phyloP scores from a whole-genome alignment of 306 rosid species.

The Prosopis cineraria region DNA sequence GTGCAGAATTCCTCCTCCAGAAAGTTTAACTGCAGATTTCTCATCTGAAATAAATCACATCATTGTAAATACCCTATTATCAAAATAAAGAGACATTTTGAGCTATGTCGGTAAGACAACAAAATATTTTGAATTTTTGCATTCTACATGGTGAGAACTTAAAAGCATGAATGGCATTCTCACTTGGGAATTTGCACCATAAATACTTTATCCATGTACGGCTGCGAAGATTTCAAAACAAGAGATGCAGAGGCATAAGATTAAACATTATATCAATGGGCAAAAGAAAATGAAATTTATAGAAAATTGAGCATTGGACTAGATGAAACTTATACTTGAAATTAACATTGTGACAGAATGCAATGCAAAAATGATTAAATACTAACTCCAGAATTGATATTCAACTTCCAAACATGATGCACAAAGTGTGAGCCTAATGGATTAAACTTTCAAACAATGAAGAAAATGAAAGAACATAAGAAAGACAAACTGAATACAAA shows the following conservation, averaged over 20 bases:
- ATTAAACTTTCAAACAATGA: too few relatives aligned
- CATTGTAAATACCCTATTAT: neutral
- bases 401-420: too few relatives aligned
- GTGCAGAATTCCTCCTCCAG: neutral
- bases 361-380: too few relatives aligned
- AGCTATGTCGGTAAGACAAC: neutral
- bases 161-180: neutral
- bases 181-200: neutral
- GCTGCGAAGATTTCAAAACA: neutral
- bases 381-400: too few relatives aligned
- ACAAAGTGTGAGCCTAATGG: neutral
- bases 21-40: too few relatives aligned
- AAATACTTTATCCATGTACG: neutral
- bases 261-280: too few relatives aligned
- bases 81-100: neutral
- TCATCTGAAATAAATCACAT: neutral
- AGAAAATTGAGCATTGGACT: neutral
- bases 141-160: neutral
- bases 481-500: too few relatives aligned
- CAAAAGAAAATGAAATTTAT: neutral
- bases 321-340: neutral
- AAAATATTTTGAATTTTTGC: too few relatives aligned
- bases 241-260: neutral
- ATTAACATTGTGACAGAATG: too few relatives aligned
- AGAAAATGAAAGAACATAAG: too few relatives aligned